Conservation (phyloP, 768 basidiomycete species). For the Tylopilus intermedius region DNA sequence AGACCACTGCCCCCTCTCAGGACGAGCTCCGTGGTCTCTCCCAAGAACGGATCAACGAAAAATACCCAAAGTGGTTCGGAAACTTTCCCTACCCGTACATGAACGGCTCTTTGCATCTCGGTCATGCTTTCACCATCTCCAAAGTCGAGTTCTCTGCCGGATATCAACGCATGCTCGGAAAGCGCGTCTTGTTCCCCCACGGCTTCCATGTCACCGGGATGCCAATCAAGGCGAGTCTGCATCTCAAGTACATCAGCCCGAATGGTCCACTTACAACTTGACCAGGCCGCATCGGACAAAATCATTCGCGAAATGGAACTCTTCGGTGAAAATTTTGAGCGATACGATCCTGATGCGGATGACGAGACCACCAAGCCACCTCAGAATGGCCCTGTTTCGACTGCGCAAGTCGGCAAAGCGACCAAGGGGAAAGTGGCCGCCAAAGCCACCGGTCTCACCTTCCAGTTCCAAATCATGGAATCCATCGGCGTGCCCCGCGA, state of each 20-base stretch:
- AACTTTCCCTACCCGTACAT: conserved; percentile 97
- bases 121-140: conserved; percentile 96
- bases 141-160: conserved; percentile 97
- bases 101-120: conserved; percentile 96
- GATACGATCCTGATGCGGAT: conserved; percentile 41
- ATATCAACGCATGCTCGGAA: conserved; percentile 92
- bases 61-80: conserved; percentile 95
- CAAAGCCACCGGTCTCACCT: conserved; percentile 88
- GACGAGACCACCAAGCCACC: conserved; percentile 40
- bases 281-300: conserved; percentile 94
- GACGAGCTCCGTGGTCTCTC: conserved; percentile 63
- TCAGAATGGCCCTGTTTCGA: conserved; percentile 36
- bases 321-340: conserved; percentile 86
- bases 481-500: conserved; percentile 81
- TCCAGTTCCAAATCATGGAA: conserved; percentile 99
- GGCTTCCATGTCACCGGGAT: conserved; percentile 97
- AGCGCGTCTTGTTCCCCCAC: conserved; percentile 92
- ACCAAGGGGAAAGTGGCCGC: conserved; percentile 94
- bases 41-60: conserved; percentile 58
- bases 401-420: conserved; percentile 66
- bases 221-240: conserved; percentile 87
- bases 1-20: conserved; percentile 72
- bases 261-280: not conserved
- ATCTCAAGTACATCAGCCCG: not conserved
- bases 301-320: conserved; percentile 95